Evolutionary conservation across 2,329 filamentous ascomycete species (phyloP).

Genomic region (Diaporthe destruens): DNA sequence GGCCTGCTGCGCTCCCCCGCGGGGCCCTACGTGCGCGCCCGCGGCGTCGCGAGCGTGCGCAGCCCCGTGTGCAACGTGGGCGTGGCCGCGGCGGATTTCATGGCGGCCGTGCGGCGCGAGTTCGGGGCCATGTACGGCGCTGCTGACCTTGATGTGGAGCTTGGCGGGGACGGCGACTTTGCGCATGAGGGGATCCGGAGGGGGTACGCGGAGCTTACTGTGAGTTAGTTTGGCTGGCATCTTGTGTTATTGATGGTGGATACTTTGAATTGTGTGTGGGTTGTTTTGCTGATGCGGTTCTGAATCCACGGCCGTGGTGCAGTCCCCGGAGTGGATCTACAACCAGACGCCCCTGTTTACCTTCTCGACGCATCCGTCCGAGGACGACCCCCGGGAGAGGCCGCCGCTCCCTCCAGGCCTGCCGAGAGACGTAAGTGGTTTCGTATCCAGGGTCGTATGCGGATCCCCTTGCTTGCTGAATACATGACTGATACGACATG

Average conservation of each 20-base stretch:
- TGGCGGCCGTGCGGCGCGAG: conserved; percentile 69
- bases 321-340: conserved; percentile 82
- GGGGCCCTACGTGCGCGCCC: conserved; percentile 79
- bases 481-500: neutral
- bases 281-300: too few relatives aligned
- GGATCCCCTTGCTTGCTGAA: neutral
- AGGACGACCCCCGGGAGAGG: conserved; percentile 69
- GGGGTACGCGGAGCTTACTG: conserved; percentile 73
- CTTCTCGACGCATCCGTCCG: conserved; percentile 72
- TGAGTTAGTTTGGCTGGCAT: conserved; percentile 55
- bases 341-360: conserved; percentile 88
- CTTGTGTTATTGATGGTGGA: too few relatives aligned
- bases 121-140: conserved; percentile 77
- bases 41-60: conserved; percentile 91
- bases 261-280: too few relatives aligned
- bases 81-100: conserved; percentile 61
- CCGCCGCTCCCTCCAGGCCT: conserved; percentile 63
- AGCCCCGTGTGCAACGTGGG: conserved; percentile 86
- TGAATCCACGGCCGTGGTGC: neutral
- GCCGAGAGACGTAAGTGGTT: conserved; percentile 56
- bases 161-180: conserved; percentile 62
- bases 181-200: conserved; percentile 65
- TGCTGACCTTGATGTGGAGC: conserved; percentile 51
- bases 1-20: conserved; percentile 83
- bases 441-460: too few relatives aligned